Evolutionary conservation across 2,329 filamentous ascomycete genomes (phyloP), one percentile per base, ranked within the genome.

Genomic region (Talaromyces sp.): DNA sequence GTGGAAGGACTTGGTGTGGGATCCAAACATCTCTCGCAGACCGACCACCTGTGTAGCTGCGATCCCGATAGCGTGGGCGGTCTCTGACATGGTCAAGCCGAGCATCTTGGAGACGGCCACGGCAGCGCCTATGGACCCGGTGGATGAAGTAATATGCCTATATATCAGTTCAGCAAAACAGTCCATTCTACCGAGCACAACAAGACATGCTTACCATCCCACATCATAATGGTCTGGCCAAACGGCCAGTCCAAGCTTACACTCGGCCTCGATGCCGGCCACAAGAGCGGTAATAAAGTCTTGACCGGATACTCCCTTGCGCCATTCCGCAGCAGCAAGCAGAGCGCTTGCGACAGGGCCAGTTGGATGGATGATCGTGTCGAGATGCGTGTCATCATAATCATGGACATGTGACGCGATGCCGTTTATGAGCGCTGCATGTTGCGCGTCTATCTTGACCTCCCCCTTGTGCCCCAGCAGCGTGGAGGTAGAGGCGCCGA

Each of bases 1-100:
- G 67, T 85, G 82, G 65, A 85, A 84, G 3, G 80, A 80, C 66
- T 85, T 85, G 11, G 81, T 83, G 68, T 85, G 80, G 13, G 78
- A 80, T 13, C 83, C 82, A 62, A 85, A 85, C 75, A 82, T 81
- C 63, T 82, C 82, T 28, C 82, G 75, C 62, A 84, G 75, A 0
- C 83, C 82, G 3, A 80, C 76, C 1, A 84, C 82, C 67, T 84
- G 82, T 4, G 80, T 82, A 0, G 81, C 77, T 2, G 82, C 82
- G 15, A 84, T 72, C 0, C 82, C 82, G 60, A 85, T 81, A 0
- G 82, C 82, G 62, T 84, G 77, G 7, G 76, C 75, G 63, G 77
- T 80, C 59, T 78, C 73, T 7, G 69, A 66, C 0, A 70, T 68
- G 19, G 72, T 66, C 1, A 84, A 70, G 0, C 71, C 65, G 32